Conservation (phyloP, 495 filamentous ascomycete genomes). For the Hypoxylon intermedium region DNA sequence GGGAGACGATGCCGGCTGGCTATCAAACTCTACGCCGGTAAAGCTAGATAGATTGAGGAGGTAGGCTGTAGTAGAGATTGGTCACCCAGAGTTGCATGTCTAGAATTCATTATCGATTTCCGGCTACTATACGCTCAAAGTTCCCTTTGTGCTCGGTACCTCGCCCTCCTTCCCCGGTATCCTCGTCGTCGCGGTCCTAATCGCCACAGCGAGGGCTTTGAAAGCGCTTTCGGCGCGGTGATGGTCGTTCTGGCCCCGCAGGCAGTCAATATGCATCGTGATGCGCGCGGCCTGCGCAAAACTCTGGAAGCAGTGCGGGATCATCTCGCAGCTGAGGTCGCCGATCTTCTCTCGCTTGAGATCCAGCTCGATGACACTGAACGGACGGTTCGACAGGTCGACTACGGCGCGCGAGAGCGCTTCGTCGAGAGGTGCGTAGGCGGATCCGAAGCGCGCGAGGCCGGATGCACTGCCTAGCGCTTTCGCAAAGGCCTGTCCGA, state of each 20-base stretch:
- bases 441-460: slow-evolving; percentile 86
- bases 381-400: slow-evolving; percentile 91
- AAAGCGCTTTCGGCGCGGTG: slow-evolving; percentile 96
- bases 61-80: no score
- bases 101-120: no score
- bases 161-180: slow-evolving; percentile 84
- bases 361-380: slow-evolving; percentile 78
- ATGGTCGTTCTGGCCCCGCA: slow-evolving; percentile 92
- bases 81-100: no score
- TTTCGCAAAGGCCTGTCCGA: slow-evolving; percentile 81
- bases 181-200: slow-evolving; percentile 73
- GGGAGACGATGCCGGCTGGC: no score
- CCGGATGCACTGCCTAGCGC: slow-evolving; percentile 79
- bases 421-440: slow-evolving; percentile 93
- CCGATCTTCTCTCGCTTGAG: slow-evolving; percentile 91
- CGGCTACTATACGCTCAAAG: slow-evolving; percentile 57
- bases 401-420: slow-evolving; percentile 92
- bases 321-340: slow-evolving; percentile 92
- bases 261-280: slow-evolving; percentile 89
- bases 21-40: no score
- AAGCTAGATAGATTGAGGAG: no score
- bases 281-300: slow-evolving; percentile 91
- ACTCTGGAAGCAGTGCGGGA: slow-evolving; percentile 91
- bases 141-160: slow-evolving; percentile 93
- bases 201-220: slow-evolving; percentile 90